phyloP scores from a whole-genome alignment of 1,139 yeast species.

The Scheffersomyces insectosa region DNA sequence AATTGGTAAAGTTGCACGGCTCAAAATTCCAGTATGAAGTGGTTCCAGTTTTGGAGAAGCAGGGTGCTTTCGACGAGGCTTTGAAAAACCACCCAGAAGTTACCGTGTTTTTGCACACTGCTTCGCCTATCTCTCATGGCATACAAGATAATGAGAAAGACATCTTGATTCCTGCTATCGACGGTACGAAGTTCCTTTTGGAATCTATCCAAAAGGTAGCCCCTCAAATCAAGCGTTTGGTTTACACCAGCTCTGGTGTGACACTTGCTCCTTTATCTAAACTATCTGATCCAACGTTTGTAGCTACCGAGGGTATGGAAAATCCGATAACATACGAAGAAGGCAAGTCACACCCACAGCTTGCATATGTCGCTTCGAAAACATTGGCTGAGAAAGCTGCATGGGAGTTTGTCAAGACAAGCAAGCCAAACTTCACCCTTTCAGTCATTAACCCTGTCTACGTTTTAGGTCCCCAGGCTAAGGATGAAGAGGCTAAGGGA shows the following conservation, averaged over 20 bases:
- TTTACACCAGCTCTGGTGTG: slow-evolving; percentile 46
- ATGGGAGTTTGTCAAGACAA: slow-evolving; percentile 30
- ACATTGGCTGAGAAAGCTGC: slow-evolving; percentile 41
- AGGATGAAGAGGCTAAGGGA: slow-evolving; percentile 14
- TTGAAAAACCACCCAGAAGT: slow-evolving; percentile 22
- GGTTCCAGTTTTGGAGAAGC: slow-evolving; percentile 33
- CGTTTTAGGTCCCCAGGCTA: slow-evolving; percentile 21
- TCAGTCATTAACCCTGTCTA: slow-evolving; percentile 32
- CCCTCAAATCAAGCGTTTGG: slow-evolving; percentile 29
- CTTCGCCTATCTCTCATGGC: slow-evolving; percentile 23
- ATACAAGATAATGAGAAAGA: slow-evolving; percentile 39
- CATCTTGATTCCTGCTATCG: slow-evolving; percentile 40
- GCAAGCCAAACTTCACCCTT: slow-evolving; percentile 36
- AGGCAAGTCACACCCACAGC: slow-evolving; percentile 41
- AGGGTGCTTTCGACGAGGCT: slow-evolving; percentile 36
- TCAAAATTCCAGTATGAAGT: slow-evolving; percentile 30
- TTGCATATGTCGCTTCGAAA: slow-evolving; percentile 41
- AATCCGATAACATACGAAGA: slow-evolving; percentile 36
- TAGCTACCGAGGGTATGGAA: slow-evolving; percentile 32
- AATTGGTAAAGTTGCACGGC: slow-evolving; percentile 19
- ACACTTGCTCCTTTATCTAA: slow-evolving; percentile 30
- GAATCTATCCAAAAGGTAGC: slow-evolving; percentile 26
- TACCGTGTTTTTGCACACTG: slow-evolving; percentile 19
- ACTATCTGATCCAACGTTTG: no score
- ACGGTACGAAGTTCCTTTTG: slow-evolving; percentile 39